Evolutionary conservation across 331 rosid genomes (phyloP), one percentile per base, ranked within the genome.

Genomic region (Pyracantha coccinea): DNA sequence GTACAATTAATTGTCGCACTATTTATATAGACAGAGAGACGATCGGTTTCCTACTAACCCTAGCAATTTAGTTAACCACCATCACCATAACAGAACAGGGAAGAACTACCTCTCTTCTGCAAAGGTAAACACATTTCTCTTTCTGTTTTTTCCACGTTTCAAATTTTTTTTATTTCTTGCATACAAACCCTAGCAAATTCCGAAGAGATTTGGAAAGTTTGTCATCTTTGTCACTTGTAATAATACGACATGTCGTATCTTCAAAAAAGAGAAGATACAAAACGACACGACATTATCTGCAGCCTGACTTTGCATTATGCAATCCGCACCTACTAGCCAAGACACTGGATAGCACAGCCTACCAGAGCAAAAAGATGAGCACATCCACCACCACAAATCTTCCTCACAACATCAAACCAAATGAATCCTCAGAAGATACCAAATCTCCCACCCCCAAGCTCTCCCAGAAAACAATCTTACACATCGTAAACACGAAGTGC

Each of bases 401-500:
- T 47, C 79, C 81, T 68, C 67, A 78, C 33, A 75, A 50, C 16
- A 33, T 72, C 63, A 78, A 68, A 50, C 73, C 80, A 38, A 35
- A n/a, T 7, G 64, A 72, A 25, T 16, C 24, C 68, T 64, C 79
- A 64, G 14, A 73, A 7, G 79, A 80, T 65, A 54, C 7, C 76
- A 45, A 20, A 54, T n/a, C 35, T 38, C 80, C 75, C 50, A 15
- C 86, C 19, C 63, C 89, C 73, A 81, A 71, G 12, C 84, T 85
- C 77, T 75, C 93, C 66, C 86, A 85, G 65, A 85, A 85, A 85
- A 71, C 74, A 75, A 78, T 89, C 62, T 53, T 87, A 44, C 79
- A 79, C 69, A 63, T 85, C 71, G 44, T 89, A 4, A 82, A 83
- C 75, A 55, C 79, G 27, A 81, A 81, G 78, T 87, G 83, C 67